phyloP scores from a whole-genome alignment of 257 asterid genomes.

The Nicotiana attenuata region DNA sequence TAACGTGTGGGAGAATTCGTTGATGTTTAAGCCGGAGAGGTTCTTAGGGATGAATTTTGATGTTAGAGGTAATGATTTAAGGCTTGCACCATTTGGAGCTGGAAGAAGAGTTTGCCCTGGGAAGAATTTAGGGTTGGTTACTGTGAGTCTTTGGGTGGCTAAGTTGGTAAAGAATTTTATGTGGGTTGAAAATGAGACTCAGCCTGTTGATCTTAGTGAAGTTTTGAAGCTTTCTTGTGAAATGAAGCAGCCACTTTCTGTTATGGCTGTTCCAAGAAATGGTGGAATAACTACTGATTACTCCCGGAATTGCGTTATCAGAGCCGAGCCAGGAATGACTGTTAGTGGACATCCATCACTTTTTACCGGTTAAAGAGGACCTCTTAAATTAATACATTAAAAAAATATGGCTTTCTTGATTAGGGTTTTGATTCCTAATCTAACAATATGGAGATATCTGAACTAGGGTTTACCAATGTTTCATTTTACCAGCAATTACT shows the following conservation, averaged over 20 bases:
- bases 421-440: not conserved
- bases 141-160: conserved; percentile 50
- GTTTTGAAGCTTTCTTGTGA: conserved; percentile 58
- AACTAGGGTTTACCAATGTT: too few species aligned
- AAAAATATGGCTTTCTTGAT: not conserved
- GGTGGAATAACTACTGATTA: not conserved
- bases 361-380: too few species aligned
- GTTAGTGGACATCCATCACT: too few species aligned
- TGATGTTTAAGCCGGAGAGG: conserved; percentile 36
- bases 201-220: conserved; percentile 38
- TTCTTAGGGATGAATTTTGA: conserved; percentile 30
- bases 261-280: conserved; percentile 29
- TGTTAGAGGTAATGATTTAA: conserved; percentile 42
- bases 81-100: conserved; percentile 57
- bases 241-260: conserved; percentile 49
- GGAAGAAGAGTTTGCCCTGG: conserved; percentile 64
- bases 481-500: too few species aligned
- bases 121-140: conserved; percentile 40
- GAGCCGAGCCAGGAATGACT: too few species aligned
- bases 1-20: conserved; percentile 29
- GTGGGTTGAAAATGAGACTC: conserved; percentile 22
- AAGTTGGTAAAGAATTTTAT: conserved; percentile 34
- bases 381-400: too few species aligned
- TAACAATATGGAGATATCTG: not conserved
- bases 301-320: too few species aligned